phyloP scores from a whole-genome alignment of 148 eudicot genomes.

The Silene uniflora region DNA sequence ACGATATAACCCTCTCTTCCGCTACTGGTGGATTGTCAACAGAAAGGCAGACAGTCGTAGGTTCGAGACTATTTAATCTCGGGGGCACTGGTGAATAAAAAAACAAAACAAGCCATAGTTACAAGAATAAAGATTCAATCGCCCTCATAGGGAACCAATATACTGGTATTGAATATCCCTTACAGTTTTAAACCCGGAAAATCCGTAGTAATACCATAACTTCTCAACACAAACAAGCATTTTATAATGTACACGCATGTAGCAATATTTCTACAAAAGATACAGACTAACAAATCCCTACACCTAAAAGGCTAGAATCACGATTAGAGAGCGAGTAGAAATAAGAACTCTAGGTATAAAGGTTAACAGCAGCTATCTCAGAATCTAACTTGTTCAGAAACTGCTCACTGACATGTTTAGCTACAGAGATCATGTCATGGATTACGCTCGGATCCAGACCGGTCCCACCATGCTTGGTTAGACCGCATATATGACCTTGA shows the following conservation, averaged over 20 bases:
- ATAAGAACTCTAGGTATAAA: too few relatives aligned
- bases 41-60: too few relatives aligned
- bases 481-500: conserved; percentile 69
- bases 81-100: too few relatives aligned
- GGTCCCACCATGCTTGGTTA: conserved; percentile 82
- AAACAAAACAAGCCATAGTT: too few relatives aligned
- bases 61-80: too few relatives aligned
- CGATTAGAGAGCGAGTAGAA: conserved; percentile 41
- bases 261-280: not conserved
- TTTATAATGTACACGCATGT: not conserved
- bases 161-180: too few relatives aligned
- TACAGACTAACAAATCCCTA: not conserved
- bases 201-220: not conserved
- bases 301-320: not conserved
- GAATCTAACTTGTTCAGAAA: conserved; percentile 64
- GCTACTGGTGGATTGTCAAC: too few relatives aligned
- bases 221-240: not conserved
- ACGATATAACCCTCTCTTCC: too few relatives aligned
- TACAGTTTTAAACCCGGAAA: not conserved
- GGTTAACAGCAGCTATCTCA: too few relatives aligned
- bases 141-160: too few relatives aligned
- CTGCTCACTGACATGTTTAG: conserved; percentile 69
- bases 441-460: conserved; percentile 84
- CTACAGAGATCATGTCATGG: conserved; percentile 87
- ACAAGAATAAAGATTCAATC: too few relatives aligned